Percentiles rank a stretch among this genome's conserved stretches.
Evolutionary conservation across 139 green algal genomes (phyloP).

Genomic region (Micromonas pusilla): DNA sequence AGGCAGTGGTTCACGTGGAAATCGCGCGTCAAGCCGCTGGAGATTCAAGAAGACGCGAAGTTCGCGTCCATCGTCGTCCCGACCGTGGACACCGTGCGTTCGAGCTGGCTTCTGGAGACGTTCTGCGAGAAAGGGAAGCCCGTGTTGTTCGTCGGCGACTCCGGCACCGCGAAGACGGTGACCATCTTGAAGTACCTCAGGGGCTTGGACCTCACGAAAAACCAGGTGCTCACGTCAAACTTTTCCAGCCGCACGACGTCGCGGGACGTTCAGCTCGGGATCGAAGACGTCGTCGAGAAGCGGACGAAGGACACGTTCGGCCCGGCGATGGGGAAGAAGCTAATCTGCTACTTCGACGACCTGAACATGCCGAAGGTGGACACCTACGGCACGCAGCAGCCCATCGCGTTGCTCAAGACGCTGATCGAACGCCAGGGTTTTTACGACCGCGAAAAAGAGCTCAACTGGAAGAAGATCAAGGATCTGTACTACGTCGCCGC

Average conservation of each 20-base stretch:
- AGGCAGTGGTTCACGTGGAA: slow-evolving; percentile 64
- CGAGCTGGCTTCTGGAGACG: slow-evolving; percentile 31
- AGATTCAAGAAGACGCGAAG: slow-evolving; percentile 47
- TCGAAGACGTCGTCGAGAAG: slow-evolving; percentile 72
- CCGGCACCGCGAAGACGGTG: slow-evolving; percentile 68
- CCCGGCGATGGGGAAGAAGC: slow-evolving; percentile 64
- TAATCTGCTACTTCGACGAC: slow-evolving; percentile 77
- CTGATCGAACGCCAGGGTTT: slow-evolving; percentile 64
- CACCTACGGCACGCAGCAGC: slow-evolving; percentile 74
- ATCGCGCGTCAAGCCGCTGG: slow-evolving; percentile 52
- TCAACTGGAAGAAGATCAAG: slow-evolving; percentile 87
- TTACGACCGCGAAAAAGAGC: slow-evolving; percentile 79
- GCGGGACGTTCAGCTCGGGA: slow-evolving; percentile 57
- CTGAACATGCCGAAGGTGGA: slow-evolving; percentile 77
- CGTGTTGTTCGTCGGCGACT: slow-evolving; percentile 67
- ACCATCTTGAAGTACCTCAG: slow-evolving; percentile 62
- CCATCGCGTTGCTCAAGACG: slow-evolving; percentile 73
- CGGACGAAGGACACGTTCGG: slow-evolving; percentile 75
- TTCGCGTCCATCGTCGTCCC: slow-evolving; percentile 81
- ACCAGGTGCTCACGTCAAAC: slow-evolving; percentile 59
- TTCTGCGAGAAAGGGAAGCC: slow-evolving; percentile 26
- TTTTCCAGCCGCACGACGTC: slow-evolving; percentile 60
- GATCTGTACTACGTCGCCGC: slow-evolving; percentile 67
- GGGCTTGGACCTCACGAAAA: slow-evolving; percentile 40
- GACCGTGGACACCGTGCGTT: slow-evolving; percentile 70